Conservation (phyloP, 805 yeast species). For the Schizosaccharomyces octosporus region DNA sequence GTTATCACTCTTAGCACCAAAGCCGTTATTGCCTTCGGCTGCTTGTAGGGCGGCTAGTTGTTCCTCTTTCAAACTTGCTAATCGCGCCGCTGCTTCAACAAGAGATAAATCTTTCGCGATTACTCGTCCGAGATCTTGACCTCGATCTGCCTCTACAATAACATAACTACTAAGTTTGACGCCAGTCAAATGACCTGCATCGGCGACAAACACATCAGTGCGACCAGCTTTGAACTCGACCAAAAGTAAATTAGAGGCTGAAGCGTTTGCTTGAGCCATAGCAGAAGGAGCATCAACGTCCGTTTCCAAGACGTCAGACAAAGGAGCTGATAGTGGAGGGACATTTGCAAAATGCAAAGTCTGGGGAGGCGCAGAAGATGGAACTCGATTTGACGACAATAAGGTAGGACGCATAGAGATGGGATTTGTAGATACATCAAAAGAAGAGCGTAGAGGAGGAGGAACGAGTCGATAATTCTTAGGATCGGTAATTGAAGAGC, state of each 20-base stretch:
- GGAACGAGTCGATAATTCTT: neutral
- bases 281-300: neutral
- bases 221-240: conserved; percentile 63
- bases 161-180: conserved; percentile 40
- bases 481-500: neutral
- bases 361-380: no score
- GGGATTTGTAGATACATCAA: no score
- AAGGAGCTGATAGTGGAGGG: neutral
- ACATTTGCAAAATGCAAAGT: neutral
- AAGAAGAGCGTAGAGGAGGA: no score
- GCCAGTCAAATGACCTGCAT: conserved; percentile 17
- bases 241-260: conserved; percentile 10
- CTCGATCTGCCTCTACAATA: conserved; percentile 66
- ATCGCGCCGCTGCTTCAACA: conserved; percentile 13
- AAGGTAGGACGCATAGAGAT: no score
- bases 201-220: conserved; percentile 48
- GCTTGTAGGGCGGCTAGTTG: neutral
- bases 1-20: conserved; percentile 5
- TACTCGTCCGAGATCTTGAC: conserved; percentile 49
- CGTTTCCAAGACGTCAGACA: neutral
- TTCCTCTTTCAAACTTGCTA: neutral
- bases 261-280: neutral
- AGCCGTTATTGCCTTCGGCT: conserved; percentile 5
- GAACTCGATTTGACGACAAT: no score
- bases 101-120: conserved; percentile 30